Evolutionary conservation across 371 early-diverging fungal species (phyloP).

Genomic region (Aphelidium insulamus): DNA sequence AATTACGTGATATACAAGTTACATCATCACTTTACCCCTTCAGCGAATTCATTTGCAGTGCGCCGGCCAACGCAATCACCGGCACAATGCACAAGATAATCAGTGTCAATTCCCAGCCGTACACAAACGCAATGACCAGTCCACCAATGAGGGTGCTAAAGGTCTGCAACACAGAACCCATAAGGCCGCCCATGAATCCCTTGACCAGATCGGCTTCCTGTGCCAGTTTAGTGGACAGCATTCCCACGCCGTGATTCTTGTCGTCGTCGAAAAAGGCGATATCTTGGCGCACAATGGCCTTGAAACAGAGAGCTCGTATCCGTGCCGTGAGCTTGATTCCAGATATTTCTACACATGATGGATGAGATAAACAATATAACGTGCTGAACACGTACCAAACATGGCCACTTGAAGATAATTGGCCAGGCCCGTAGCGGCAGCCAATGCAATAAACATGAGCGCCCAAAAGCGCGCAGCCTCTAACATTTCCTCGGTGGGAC

Average conservation of each 20-base stretch:
- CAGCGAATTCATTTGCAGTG: constrained; percentile 10
- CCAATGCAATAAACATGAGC: constrained; percentile 2
- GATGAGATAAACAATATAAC: too few species aligned
- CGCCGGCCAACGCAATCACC: constrained; percentile 17
- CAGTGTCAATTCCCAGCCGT: constrained; percentile 31
- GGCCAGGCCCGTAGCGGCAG: constrained; percentile 1
- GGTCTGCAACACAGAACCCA: constrained; percentile 38
- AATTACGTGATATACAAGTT: too few species aligned
- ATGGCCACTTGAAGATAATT: constrained; percentile 3
- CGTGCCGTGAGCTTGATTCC: too few species aligned
- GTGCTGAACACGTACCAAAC: too few species aligned
- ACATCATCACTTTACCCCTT: too few species aligned
- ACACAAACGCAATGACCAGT: constrained; percentile 39
- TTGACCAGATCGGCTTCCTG: too few species aligned
- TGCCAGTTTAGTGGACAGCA: constrained; percentile 53
- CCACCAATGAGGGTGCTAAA: constrained; percentile 55
- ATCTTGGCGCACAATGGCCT: constrained; percentile 30
- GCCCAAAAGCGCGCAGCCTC: constrained; percentile 1
- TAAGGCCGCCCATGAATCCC: constrained; percentile 38
- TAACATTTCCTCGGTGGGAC: background rate
- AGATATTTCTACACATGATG: too few species aligned
- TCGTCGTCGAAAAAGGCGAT: constrained; percentile 58
- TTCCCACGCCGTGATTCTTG: constrained; percentile 56
- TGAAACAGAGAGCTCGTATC: too few species aligned
- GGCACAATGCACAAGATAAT: constrained; percentile 28